Base-by-base conservation (phyloP, 164 flowering plant genomes). In the Vitis amurensis region DNA sequence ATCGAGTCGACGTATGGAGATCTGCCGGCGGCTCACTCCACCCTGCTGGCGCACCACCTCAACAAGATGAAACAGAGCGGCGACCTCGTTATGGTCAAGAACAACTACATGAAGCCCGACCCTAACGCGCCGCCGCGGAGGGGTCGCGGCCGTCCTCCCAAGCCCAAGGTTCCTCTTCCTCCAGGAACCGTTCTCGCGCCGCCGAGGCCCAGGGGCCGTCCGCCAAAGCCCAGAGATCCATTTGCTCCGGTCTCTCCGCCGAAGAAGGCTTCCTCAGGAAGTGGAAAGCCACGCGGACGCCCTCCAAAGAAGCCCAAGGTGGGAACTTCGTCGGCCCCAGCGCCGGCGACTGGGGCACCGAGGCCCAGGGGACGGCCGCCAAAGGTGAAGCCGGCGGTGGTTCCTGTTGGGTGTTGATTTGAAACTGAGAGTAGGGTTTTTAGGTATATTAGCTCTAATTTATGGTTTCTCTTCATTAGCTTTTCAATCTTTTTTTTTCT, bases 101-200 rank as follows among this genome's bases (percentile, higher is more conserved):
- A 92, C 88, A 85, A 82, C 74, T 91, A 88, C 89, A 80, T 86
- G 88, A 85, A 74, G 61, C 89, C 95, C 14, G 82, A 79, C 64
- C 90, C 90, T 0, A 65, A 81, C 68, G 86, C 90, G 11, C 94
- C 94, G 5, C 89, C 92, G 4, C 83, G 79, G 71, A 72, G 97
- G 2, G 98, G 98, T 17, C 88, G 97, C 2, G 98, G 97, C 17
- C 91, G 97, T 5, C 97, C 97, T 0, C 97, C 94, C 0, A 94
- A 94, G 83, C 85, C 90, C 3, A 92, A 89, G 81, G 44, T 5
- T 11, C 79, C 83, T 7, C 61, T 67, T 1, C 80, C 88, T 0
- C 59, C 85, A 0, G 86, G 74, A 1, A 16, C 79, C 8, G 80
- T 71, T 2, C 57, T 68, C 3, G 11, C 83, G 0, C 79, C 91